Evolutionary conservation across 805 yeast genomes (phyloP).

Genomic region (Candida andamanensis): DNA sequence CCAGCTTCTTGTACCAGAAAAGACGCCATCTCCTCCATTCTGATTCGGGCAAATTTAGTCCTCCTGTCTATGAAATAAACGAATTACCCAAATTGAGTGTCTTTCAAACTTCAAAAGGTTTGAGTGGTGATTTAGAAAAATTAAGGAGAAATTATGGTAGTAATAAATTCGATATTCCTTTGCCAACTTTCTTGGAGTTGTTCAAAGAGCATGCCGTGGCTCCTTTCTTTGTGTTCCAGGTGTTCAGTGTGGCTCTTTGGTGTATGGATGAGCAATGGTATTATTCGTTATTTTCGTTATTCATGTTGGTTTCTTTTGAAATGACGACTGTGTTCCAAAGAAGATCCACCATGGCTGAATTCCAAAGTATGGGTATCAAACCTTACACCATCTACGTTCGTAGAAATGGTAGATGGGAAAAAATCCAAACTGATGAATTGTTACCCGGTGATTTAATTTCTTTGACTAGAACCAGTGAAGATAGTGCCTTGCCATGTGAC

Average conservation of each 20-base stretch:
- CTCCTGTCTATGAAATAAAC: constrained; percentile 76
- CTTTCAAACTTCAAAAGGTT: constrained; percentile 55
- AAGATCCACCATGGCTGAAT: constrained; percentile 89
- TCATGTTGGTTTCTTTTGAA: constrained; percentile 91
- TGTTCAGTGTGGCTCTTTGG: constrained; percentile 95
- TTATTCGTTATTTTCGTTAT: constrained; percentile 81
- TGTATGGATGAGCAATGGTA: constrained; percentile 96
- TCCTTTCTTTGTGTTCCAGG: constrained; percentile 94
- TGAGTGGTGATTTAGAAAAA: constrained; percentile 46
- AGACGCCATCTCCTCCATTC: constrained; percentile 75
- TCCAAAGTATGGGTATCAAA: constrained; percentile 94
- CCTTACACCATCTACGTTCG: constrained; percentile 75
- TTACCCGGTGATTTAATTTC: constrained; percentile 92
- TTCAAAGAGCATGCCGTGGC: constrained; percentile 98
- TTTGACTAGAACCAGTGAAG: constrained; percentile 82
- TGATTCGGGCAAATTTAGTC: constrained; percentile 53
- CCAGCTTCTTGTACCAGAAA: constrained; percentile 82
- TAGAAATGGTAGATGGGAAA: constrained; percentile 67
- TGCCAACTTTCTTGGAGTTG: constrained; percentile 84
- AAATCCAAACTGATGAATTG: constrained; percentile 65
- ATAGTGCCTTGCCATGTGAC: constrained; percentile 92
- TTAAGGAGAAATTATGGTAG: constrained; percentile 64
- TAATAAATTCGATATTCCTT: constrained; percentile 89
- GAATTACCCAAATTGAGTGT: constrained; percentile 50
- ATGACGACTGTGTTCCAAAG: constrained; percentile 94